Evolutionary conservation across 305 asterid genomes (phyloP).

Genomic region (Salvia sclarea): DNA sequence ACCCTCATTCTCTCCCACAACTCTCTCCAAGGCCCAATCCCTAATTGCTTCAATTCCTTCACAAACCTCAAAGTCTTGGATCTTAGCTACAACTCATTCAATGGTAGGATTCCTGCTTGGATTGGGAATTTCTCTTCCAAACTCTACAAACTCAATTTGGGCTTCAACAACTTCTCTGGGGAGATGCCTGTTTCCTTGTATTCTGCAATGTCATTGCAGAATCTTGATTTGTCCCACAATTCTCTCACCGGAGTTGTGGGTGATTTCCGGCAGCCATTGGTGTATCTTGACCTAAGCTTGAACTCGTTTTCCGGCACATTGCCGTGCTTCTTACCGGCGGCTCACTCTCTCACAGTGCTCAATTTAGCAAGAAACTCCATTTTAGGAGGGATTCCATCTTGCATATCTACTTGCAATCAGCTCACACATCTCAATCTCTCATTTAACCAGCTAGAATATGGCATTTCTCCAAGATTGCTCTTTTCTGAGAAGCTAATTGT

Average conservation of each 20-base stretch:
- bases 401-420: constrained; percentile 57
- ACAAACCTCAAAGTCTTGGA: constrained; percentile 51
- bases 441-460: constrained; percentile 60
- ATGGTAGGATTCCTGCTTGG: constrained; percentile 63
- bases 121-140: constrained; percentile 61
- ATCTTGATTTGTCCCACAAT: constrained; percentile 76
- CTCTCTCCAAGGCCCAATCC: constrained; percentile 51
- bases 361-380: constrained; percentile 74
- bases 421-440: constrained; percentile 77
- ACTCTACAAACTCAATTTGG: constrained; percentile 54
- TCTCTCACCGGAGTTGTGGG: constrained; percentile 53
- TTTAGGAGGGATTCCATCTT: constrained; percentile 77
- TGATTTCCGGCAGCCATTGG: constrained; percentile 60
- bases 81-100: constrained; percentile 61
- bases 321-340: constrained; percentile 69
- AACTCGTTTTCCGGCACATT: constrained; percentile 68
- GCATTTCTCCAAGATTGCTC: constrained; percentile 76
- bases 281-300: constrained; percentile 53
- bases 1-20: constrained; percentile 68
- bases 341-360: constrained; percentile 56
- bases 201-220: constrained; percentile 41
- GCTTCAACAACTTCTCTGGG: constrained; percentile 60
- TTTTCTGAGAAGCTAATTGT: constrained; percentile 59
- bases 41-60: constrained; percentile 53
- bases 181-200: constrained; percentile 61